phyloP scores from a whole-genome alignment of 169 alveolate species.

The Eimeria acervulina region DNA sequence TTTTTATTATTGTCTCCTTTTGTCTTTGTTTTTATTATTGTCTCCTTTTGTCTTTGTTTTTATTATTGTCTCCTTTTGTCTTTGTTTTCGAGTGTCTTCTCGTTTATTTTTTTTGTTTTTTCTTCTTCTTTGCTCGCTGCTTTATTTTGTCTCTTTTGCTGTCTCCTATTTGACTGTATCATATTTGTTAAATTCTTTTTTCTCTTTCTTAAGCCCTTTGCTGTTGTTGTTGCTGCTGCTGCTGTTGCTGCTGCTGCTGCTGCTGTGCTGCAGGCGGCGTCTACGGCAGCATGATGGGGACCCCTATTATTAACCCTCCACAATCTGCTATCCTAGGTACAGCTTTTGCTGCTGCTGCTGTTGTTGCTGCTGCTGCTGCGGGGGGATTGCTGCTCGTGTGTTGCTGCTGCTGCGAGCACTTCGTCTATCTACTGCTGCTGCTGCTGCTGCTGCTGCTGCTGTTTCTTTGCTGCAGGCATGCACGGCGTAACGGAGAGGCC shows the following conservation, averaged over 20 bases:
- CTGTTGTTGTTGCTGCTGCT: too few relatives aligned
- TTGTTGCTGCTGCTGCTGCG: constrained; percentile 20
- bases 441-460: constrained; percentile 53
- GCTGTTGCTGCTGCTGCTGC: too few relatives aligned
- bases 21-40: not conserved
- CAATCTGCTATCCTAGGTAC: constrained; percentile 96
- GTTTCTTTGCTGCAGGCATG: constrained; percentile 91
- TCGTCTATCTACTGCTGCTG: not conserved
- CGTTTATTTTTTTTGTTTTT: too few relatives aligned
- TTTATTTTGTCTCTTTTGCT: too few relatives aligned
- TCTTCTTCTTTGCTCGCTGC: too few relatives aligned
- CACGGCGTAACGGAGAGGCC: constrained; percentile 95
- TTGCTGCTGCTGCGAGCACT: not conserved
- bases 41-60: not conserved
- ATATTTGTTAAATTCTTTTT: not conserved
- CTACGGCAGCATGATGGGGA: constrained; percentile 97
- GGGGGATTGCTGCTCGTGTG: not conserved
- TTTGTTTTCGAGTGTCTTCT: too few relatives aligned
- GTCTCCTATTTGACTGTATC: not conserved
- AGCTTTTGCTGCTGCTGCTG: not conserved
- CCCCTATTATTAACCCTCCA: constrained; percentile 98
- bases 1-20: not conserved
- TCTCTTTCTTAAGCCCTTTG: not conserved
- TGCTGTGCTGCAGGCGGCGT: constrained; percentile 92
- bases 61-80: too few relatives aligned